These are phyloP conservation scores for Suillus paluster DNA, from an alignment of 768 basidiomycete species.

Conservation along the genomic window DNA sequence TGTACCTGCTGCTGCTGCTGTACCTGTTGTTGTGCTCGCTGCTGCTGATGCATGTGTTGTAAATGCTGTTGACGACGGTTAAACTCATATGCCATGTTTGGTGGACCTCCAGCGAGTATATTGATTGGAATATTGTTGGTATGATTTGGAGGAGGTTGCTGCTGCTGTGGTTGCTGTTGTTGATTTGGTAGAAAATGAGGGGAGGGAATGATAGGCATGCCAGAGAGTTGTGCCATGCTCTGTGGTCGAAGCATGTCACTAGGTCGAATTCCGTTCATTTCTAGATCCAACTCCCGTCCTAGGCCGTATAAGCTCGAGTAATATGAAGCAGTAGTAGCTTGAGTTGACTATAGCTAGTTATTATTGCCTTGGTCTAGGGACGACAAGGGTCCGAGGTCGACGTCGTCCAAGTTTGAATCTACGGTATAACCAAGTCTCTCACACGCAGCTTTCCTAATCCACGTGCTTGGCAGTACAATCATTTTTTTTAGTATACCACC, in stretches of 20 bases:
- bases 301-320: no score
- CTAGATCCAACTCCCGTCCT: no score
- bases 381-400: constrained; percentile 10
- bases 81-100: constrained; percentile 12
- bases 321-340: no score
- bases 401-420: constrained; percentile 16
- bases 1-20: constrained; percentile 36
- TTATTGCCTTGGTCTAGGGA: constrained; percentile 2
- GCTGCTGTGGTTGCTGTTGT: constrained; percentile 39
- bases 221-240: constrained; percentile 46
- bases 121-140: constrained; percentile 44
- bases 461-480: constrained; percentile 26
- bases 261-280: constrained; percentile 57
- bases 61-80: constrained; percentile 19
- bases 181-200: constrained; percentile 43
- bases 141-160: constrained; percentile 33
- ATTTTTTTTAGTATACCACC: constrained; percentile 7
- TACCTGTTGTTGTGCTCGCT: constrained; percentile 38
- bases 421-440: constrained; percentile 11
- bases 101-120: constrained; percentile 39
- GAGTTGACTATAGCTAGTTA: no score
- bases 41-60: constrained; percentile 25
- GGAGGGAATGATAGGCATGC: constrained; percentile 38
- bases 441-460: constrained; percentile 31
- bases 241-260: constrained; percentile 51